Conservation (phyloP, 2,329 filamentous ascomycete species). For the Fusarium sp. region DNA sequence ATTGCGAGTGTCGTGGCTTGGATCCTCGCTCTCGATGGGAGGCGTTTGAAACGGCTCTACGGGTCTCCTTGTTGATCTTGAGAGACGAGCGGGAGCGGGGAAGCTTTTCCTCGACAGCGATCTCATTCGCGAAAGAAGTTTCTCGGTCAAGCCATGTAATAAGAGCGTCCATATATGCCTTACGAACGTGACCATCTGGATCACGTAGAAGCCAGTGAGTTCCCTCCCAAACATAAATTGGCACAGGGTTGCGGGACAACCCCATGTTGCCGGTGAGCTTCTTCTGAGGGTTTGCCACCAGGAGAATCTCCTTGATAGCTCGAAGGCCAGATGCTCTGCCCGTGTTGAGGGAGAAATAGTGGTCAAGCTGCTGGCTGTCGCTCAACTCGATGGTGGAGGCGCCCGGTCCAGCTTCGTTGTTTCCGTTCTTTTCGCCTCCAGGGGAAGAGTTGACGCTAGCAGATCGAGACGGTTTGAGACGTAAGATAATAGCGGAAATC, state of each 20-base stretch:
- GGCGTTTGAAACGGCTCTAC: constrained; percentile 75
- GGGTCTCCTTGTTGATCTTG: constrained; percentile 56
- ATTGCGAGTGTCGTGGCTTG: constrained; percentile 68
- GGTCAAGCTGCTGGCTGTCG: constrained; percentile 60
- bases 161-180: constrained; percentile 86
- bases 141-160: constrained; percentile 87
- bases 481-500: constrained; percentile 81
- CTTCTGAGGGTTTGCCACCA: constrained; percentile 78
- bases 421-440: constrained; percentile 57
- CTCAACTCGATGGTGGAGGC: constrained; percentile 52
- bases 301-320: constrained; percentile 82
- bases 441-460: constrained; percentile 56
- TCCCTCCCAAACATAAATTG: constrained; percentile 91
- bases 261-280: constrained; percentile 67
- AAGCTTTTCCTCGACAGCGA: constrained; percentile 66
- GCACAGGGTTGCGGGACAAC: constrained; percentile 78
- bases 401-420: constrained; percentile 47
- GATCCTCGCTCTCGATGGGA: constrained; percentile 68
- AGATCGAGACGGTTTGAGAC: constrained; percentile 73
- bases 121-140: constrained; percentile 73
- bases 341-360: constrained; percentile 62
- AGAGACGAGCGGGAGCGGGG: constrained; percentile 55
- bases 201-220: constrained; percentile 93
- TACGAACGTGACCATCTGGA: constrained; percentile 78
- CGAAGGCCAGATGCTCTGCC: constrained; percentile 75